Conservation (phyloP, 1,284 basidiomycete species). For the Ceratobasidium theobromae region DNA sequence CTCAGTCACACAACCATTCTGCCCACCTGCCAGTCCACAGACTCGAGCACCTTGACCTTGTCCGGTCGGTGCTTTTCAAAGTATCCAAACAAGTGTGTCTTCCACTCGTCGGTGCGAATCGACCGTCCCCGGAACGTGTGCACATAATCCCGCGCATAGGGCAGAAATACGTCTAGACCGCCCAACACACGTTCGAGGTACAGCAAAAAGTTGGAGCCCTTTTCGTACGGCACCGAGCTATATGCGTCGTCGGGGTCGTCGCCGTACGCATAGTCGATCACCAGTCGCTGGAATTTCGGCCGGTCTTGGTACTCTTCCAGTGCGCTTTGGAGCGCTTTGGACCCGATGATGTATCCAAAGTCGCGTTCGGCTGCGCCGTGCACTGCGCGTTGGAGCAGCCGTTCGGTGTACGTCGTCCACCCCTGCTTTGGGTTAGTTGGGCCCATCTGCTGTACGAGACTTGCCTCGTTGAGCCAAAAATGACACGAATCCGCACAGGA, state of each 20-base stretch:
- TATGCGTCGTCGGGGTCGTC: conserved; percentile 89
- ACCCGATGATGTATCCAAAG: conserved; percentile 77
- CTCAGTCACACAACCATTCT: conserved; percentile 8
- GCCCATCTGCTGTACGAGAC: background rate
- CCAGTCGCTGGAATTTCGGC: conserved; percentile 81
- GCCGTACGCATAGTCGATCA: conserved; percentile 77
- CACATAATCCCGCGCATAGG: conserved; percentile 82
- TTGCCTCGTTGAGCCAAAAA: conserved; percentile 87
- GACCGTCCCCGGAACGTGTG: conserved; percentile 73
- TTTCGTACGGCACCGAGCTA: conserved; percentile 67
- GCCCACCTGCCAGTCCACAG: conserved; percentile 77
- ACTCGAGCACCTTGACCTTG: conserved; percentile 68
- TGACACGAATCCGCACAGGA: conserved; percentile 47
- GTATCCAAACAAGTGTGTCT: conserved; percentile 79
- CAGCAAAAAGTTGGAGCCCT: conserved; percentile 70
- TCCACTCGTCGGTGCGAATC: conserved; percentile 89
- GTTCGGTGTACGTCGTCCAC: conserved; percentile 94
- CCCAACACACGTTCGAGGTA: conserved; percentile 77
- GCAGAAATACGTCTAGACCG: conserved; percentile 82
- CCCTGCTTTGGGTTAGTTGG: conserved; percentile 44
- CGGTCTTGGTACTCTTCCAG: conserved; percentile 47
- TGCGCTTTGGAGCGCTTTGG: conserved; percentile 71
- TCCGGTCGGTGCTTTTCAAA: conserved; percentile 64
- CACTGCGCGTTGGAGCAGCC: conserved; percentile 72
- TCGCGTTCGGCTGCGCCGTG: conserved; percentile 80